Evolutionary conservation across 2,329 filamentous ascomycete genomes (phyloP).

Genomic region (Phyllosticta citriasiana): DNA sequence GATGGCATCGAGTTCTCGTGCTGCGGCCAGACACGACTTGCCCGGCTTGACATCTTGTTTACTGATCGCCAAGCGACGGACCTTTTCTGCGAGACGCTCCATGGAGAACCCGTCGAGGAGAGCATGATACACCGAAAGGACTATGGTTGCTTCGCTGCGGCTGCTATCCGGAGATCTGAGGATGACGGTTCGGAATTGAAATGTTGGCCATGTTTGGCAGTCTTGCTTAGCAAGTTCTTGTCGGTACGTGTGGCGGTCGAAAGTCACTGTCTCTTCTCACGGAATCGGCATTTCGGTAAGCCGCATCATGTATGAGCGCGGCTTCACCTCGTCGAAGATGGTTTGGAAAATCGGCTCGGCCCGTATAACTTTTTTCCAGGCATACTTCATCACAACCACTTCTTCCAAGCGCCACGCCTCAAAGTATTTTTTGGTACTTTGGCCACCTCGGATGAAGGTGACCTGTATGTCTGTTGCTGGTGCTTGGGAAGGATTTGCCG

Average conservation of each 20-base stretch:
- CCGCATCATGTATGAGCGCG: slow-evolving; percentile 1
- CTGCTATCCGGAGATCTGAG: not conserved
- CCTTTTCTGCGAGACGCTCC: not conserved
- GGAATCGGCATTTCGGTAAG: not conserved
- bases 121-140: not conserved
- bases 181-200: not conserved
- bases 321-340: not conserved
- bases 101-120: not conserved
- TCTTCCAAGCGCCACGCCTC: not conserved
- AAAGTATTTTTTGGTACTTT: not conserved
- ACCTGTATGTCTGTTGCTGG: not conserved
- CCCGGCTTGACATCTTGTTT: not conserved
- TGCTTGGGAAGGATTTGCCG: not conserved
- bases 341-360: not conserved
- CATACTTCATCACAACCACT: not conserved
- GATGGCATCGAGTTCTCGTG: not conserved
- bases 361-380: not conserved
- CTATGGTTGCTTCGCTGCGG: not conserved
- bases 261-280: not conserved
- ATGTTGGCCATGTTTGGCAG: not conserved
- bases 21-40: not conserved
- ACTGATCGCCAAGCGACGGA: not conserved
- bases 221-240: not conserved
- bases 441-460: not conserved
- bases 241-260: not conserved